A percentile compares a stretch with the other conserved stretches of the same genome.
phyloP scores from a whole-genome alignment of 2,329 filamentous ascomycete genomes.

The Huntiella omanensis region DNA sequence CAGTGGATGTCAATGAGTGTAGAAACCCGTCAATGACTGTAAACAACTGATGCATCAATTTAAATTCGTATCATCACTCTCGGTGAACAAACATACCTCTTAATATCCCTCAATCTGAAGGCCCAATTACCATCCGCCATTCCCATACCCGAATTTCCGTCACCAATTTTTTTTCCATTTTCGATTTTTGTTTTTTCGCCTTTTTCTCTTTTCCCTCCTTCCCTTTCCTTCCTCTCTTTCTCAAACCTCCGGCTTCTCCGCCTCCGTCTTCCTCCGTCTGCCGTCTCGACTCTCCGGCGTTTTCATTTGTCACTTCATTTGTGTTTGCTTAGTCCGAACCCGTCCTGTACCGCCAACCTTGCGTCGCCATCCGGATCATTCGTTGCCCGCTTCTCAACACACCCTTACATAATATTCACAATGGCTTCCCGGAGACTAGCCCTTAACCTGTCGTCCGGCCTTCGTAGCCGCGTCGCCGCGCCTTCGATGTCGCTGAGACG shows the following conservation, averaged over 20 bases:
- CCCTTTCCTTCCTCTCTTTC: conserved; percentile 5
- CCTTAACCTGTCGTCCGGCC: conserved; percentile 77
- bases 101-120: too few relatives aligned
- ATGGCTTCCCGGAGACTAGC: conserved; percentile 98
- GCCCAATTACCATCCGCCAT: too few relatives aligned
- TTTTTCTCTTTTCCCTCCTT: conserved; percentile 12
- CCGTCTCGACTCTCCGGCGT: conserved; percentile 3
- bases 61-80: too few relatives aligned
- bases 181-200: too few relatives aligned
- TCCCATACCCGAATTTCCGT: too few relatives aligned
- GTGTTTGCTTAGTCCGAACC: conserved; percentile 2
- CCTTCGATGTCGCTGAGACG: conserved; percentile 65
- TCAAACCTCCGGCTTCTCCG: conserved; percentile 3
- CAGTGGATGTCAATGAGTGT: too few relatives aligned
- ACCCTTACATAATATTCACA: conserved; percentile 18
- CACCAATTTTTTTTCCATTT: too few relatives aligned
- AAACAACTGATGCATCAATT: too few relatives aligned
- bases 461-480: conserved; percentile 63
- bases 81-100: too few relatives aligned
- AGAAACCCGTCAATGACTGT: too few relatives aligned
- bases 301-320: conserved; percentile 1
- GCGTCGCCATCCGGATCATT: background rate
- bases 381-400: too few relatives aligned
- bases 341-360: background rate
- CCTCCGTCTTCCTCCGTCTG: conserved; percentile 27